Evolutionary conservation across 345 rosid species (phyloP).

Genomic region (Psidium guajava): DNA sequence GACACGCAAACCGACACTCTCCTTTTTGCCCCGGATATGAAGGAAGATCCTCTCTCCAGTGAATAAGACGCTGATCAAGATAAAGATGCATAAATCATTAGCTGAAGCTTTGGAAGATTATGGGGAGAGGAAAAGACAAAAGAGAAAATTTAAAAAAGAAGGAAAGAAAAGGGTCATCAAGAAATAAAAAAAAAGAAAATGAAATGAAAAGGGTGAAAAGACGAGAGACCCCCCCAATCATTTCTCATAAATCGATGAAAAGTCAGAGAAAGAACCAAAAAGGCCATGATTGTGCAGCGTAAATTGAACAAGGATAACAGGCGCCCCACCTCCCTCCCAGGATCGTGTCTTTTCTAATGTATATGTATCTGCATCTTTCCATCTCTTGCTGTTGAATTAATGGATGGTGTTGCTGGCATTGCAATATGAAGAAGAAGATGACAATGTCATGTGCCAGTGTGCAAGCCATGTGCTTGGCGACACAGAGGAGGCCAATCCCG

Average conservation of each 20-base stretch:
- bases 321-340: background rate
- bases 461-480: background rate
- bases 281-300: background rate
- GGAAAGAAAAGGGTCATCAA: background rate
- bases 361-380: background rate
- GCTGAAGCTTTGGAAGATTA: conserved; percentile 3
- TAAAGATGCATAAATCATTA: conserved; percentile 1
- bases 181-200: background rate
- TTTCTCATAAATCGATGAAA: background rate
- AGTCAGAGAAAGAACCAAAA: background rate
- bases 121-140: background rate
- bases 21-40: conserved; percentile 4
- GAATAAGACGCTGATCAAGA: conserved; percentile 5
- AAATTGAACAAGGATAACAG: background rate
- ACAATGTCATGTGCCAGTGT: background rate
- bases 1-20: conserved; percentile 20
- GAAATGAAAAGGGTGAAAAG: background rate
- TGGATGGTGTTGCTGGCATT: background rate
- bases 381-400: background rate
- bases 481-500: background rate
- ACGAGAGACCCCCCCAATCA: background rate
- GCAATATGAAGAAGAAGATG: background rate
- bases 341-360: background rate
- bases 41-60: conserved; percentile 9
- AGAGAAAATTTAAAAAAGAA: background rate